Percentiles rank a stretch among this genome's conserved stretches.
Conservation (phyloP, 768 basidiomycete genomes). For the Rickenella mellea region DNA sequence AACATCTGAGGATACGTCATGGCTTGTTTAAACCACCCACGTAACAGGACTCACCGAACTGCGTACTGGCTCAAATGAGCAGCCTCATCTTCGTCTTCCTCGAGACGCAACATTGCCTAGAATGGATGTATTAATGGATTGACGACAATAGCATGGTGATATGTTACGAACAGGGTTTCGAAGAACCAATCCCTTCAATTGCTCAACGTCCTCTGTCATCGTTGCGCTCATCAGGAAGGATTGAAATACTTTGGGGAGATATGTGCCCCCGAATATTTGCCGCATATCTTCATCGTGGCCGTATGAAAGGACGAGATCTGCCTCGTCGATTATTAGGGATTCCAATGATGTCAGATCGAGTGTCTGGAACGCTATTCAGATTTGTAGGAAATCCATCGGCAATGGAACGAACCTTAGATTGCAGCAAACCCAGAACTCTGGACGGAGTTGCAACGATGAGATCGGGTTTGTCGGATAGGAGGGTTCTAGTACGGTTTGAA, state of each 20-base stretch:
- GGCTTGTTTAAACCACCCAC: background rate
- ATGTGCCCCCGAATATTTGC: constrained; percentile 50
- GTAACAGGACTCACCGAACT: constrained; percentile 42
- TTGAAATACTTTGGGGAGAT: constrained; percentile 75
- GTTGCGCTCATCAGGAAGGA: constrained; percentile 97
- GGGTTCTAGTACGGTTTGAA: constrained; percentile 22
- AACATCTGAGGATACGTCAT: constrained; percentile 40
- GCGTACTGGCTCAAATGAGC: constrained; percentile 79
- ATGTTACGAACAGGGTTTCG: constrained; percentile 66
- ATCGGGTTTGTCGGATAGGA: constrained; percentile 66
- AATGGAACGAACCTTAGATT: constrained; percentile 45
- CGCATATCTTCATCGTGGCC: constrained; percentile 89
- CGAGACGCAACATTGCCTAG: constrained; percentile 83
- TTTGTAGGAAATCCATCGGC: background rate
- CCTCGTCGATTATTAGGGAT: constrained; percentile 93
- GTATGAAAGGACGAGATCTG: constrained; percentile 93
- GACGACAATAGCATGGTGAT: background rate
- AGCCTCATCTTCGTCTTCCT: constrained; percentile 79
- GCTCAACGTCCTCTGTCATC: constrained; percentile 91
- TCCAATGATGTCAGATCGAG: constrained; percentile 61
- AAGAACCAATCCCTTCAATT: constrained; percentile 78
- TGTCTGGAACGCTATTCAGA: constrained; percentile 29
- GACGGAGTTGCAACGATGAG: constrained; percentile 76
- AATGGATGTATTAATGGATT: background rate
- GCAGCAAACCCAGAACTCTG: constrained; percentile 54